These are phyloP conservation scores for Trametes elegans DNA, from an alignment of 768 basidiomycete genomes.

Conservation along the genomic window DNA sequence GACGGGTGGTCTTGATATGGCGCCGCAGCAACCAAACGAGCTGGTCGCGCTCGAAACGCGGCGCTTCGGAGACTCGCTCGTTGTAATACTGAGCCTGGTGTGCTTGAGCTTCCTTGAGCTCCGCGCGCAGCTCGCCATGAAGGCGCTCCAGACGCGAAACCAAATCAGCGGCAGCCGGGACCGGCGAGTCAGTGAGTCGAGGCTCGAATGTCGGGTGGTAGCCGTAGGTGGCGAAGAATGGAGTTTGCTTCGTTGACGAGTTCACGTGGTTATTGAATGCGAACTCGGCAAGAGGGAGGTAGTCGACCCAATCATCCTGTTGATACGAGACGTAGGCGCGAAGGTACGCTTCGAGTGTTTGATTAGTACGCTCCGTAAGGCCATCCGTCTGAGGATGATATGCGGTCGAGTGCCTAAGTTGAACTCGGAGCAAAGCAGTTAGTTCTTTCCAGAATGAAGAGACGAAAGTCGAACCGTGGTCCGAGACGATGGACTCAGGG, in stretches of 20 bases:
- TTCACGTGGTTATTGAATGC: not conserved
- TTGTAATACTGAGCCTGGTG: slow-evolving; percentile 31
- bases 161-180: slow-evolving; percentile 34
- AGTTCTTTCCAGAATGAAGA: slow-evolving; percentile 14
- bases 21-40: slow-evolving; percentile 32
- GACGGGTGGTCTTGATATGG: slow-evolving; percentile 33
- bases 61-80: slow-evolving; percentile 24
- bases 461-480: slow-evolving; percentile 18
- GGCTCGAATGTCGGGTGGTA: slow-evolving; percentile 28
- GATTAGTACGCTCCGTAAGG: slow-evolving; percentile 38
- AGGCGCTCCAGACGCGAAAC: slow-evolving; percentile 29
- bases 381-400: slow-evolving; percentile 37
- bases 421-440: slow-evolving; percentile 1
- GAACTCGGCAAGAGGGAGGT: not conserved
- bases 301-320: not conserved
- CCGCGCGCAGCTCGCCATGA: slow-evolving; percentile 34
- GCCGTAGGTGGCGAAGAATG: not conserved
- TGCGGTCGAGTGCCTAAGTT: not conserved
- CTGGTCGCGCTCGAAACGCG: slow-evolving; percentile 32
- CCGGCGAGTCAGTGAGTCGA: slow-evolving; percentile 28
- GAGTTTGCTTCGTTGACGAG: not conserved
- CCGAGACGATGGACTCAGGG: slow-evolving; percentile 17
- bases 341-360: slow-evolving; percentile 34
- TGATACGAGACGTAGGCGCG: not conserved
- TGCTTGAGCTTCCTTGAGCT: slow-evolving; percentile 33